Percentiles rank a stretch among this genome's conserved stretches.
Conservation (phyloP, 202 grass and related monocot species). For the Dendrocalamus latiflorus region DNA sequence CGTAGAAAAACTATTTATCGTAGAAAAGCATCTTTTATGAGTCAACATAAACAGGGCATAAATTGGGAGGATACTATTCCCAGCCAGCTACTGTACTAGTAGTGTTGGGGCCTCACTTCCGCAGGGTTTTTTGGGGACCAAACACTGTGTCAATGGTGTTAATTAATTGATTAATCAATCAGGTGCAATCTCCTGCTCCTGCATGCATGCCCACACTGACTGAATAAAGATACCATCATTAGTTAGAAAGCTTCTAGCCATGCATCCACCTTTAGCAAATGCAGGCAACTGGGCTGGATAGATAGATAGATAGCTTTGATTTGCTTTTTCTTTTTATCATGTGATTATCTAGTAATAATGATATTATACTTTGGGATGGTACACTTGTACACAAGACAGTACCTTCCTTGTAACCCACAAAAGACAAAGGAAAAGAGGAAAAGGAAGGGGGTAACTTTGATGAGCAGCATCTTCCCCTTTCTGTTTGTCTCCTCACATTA, state of each 20-base stretch:
- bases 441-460: constrained; percentile 26
- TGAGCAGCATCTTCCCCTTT: constrained; percentile 46
- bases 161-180: background rate
- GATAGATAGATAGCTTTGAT: background rate
- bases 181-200: constrained; percentile 12
- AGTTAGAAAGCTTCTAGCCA: background rate
- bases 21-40: too few relatives aligned
- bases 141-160: background rate
- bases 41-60: too few relatives aligned
- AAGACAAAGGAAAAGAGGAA: constrained; percentile 39
- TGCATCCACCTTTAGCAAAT: background rate
- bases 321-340: background rate
- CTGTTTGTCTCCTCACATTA: constrained; percentile 28
- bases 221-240: background rate
- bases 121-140: background rate
- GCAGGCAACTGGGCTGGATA: background rate
- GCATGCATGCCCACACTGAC: background rate
- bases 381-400: background rate
- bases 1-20: too few relatives aligned
- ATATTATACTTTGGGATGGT: background rate
- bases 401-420: constrained; percentile 48
- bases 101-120: background rate
- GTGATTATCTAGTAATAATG: background rate
- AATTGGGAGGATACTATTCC: too few relatives aligned
- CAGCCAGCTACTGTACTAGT: background rate